Evolutionary conservation across 2,329 filamentous ascomycete genomes (phyloP), one percentile per base, ranked within the genome.

Genomic region (Ustulina deusta): DNA sequence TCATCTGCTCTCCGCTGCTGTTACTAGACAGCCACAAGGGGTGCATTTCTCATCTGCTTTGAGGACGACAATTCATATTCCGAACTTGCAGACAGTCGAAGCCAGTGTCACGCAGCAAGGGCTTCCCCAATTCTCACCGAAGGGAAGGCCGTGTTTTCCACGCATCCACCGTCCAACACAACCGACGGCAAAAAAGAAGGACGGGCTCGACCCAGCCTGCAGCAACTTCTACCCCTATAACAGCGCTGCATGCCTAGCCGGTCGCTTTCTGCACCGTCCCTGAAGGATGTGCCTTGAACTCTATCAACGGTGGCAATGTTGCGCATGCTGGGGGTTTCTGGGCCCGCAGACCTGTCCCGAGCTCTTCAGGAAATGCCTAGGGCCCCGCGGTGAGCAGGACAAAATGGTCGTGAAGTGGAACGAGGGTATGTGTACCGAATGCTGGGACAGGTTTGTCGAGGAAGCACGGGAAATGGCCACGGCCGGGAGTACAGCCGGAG

Each of bases 341-440:
- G 63, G 69, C 48, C 73, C 75, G n/a, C 69, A 76, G 52, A 75
- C 74, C 20, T 79, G 77, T 56, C 49, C 71, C 13, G 74, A 75
- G 46, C 71, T 79, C 25, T 78, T 79, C 64, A 78, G 75, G 62
- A 75, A 69, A 51, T 79, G 77, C 57, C 61, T 78, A 10, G 77
- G 77, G 4, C 77, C 77, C 2, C 68, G 76, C 59, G 77, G 77
- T 44, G 74, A 78, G n/a, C 62, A 74, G 57, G 77, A 79, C 68
- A 79, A 79, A 70, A 70, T 68, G 52, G 73, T 79, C 17, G 59
- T 75, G 13, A 71, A 72, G 57, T 78, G 76, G 76, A 78, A 79
- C 42, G 74, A 77, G 2, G 76, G 77, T 27, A 77, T 78, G 76
- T 79, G 77, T 44, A 75, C 72, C 25, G 76, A 78, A 62, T 79